A percentile compares a stretch with the other conserved stretches of the same genome.
phyloP scores from a whole-genome alignment of 805 yeast species.

The Maudiozyma serrabonitensis region DNA sequence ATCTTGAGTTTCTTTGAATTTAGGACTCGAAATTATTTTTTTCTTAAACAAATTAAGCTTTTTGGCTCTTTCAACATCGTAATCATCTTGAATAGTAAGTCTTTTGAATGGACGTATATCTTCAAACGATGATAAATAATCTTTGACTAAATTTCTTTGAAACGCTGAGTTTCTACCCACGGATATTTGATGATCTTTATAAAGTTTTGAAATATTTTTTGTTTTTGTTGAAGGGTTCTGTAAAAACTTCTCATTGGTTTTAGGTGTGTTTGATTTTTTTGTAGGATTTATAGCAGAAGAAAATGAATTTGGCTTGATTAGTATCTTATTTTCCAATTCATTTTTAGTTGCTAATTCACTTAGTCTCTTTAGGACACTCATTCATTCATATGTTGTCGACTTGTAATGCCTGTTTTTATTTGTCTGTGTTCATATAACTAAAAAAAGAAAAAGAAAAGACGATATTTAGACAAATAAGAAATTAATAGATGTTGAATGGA shows the following conservation, averaged over 20 bases:
- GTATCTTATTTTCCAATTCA: neutral
- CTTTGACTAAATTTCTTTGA: slow-evolving; percentile 21
- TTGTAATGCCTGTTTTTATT: too few relatives aligned
- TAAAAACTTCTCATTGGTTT: neutral
- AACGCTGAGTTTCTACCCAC: slow-evolving; percentile 27
- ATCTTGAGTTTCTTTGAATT: slow-evolving; percentile 2
- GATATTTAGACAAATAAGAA: too few relatives aligned
- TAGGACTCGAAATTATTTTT: neutral
- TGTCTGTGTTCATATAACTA: too few relatives aligned
- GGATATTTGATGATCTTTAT: slow-evolving; percentile 7
- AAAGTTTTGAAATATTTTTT: neutral
- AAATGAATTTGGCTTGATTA: neutral
- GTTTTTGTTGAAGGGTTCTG: too few relatives aligned
- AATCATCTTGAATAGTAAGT: slow-evolving; percentile 15
- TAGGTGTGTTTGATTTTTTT: neutral
- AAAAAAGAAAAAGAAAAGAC: too few relatives aligned
- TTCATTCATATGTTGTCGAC: neutral
- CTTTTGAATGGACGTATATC: slow-evolving; percentile 17
- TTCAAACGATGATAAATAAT: slow-evolving; percentile 23
- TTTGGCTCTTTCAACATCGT: slow-evolving; percentile 10
- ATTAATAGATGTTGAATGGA: too few relatives aligned
- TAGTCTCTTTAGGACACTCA: neutral
- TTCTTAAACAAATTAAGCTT: neutral
- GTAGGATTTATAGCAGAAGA: neutral
- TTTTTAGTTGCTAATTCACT: neutral